Evolutionary conservation across 495 filamentous ascomycete genomes (phyloP).

Genomic region (Glonium stellatum): DNA sequence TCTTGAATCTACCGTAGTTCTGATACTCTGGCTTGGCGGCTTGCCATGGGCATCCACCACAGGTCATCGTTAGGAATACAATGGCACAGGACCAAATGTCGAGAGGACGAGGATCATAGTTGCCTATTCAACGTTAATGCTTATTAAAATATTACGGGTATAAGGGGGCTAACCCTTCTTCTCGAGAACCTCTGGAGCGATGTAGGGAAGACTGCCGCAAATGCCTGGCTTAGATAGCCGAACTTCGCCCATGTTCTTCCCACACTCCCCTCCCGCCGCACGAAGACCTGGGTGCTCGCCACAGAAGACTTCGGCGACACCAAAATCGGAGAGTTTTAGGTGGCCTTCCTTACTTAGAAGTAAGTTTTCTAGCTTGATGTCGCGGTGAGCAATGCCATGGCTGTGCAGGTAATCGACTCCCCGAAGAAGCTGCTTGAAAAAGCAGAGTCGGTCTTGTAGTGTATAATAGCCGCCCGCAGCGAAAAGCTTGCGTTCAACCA

Average conservation of each 20-base stretch:
- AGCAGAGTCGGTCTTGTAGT: constrained; percentile 55
- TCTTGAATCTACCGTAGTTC: constrained; percentile 51
- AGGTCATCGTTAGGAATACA: constrained; percentile 61
- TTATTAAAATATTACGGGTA: no score
- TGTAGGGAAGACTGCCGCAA: constrained; percentile 69
- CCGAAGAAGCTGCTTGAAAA: constrained; percentile 73
- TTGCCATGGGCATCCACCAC: constrained; percentile 58
- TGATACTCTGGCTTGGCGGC: constrained; percentile 43
- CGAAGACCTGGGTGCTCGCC: constrained; percentile 65
- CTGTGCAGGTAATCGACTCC: constrained; percentile 63
- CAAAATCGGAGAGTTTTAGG: constrained; percentile 77
- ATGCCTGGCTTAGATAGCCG: constrained; percentile 63
- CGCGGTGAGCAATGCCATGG: constrained; percentile 71
- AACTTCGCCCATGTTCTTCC: constrained; percentile 57
- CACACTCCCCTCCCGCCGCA: constrained; percentile 56
- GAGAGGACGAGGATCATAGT: constrained; percentile 67
- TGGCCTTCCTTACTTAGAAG: constrained; percentile 61
- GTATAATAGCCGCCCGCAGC: constrained; percentile 43
- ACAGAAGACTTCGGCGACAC: constrained; percentile 67
- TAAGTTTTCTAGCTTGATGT: constrained; percentile 75
- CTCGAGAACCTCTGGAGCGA: constrained; percentile 66
- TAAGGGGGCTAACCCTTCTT: constrained; percentile 38
- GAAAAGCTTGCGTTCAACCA: constrained; percentile 51
- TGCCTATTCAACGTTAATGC: constrained; percentile 6
- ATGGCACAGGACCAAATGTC: constrained; percentile 77